Evolutionary conservation across 352 stramenopile species (phyloP), one percentile per base, ranked within the genome.

Genomic region (Phytophthora sp.): DNA sequence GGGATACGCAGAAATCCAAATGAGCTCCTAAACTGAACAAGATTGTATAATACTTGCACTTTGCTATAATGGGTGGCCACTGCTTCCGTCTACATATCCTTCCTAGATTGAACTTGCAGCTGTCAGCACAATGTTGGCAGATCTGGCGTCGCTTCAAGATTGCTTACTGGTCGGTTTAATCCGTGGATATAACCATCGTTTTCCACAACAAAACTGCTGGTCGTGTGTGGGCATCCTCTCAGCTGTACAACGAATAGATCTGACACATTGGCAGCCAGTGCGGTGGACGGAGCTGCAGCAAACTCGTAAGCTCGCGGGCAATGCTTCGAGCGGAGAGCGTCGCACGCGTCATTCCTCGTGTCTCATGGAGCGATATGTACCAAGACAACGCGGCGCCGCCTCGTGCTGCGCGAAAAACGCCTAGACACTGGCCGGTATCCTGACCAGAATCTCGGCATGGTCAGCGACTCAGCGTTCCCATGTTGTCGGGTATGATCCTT

Each of bases 221-320:
- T 46, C 26, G 5, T n/a, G 35, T 20, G 36, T 39, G 36, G 24
- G 24, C 50, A 23, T 16, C 20, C 5, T 47, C 35, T 26, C 20
- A 46, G 30, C 54, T 54, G 39, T 18, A 4, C 29, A 63, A 63
- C 55, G 55, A 42, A 42, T 63, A 55, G 55, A 55, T 55, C 55
- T 63, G 42, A 51, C 24, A 24, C 33, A 45, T 16, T n/a, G n/a
- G 33, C 21, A 46, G 46, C 6, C n/a, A 63, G 47, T n/a, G 56
- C 30, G 56, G 30, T 36, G 56, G 31, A 56, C 55, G 21, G 23
- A 27, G 3, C 30, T 39, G 47, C 44, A 21, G 33, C 49, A 55
- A 63, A 47, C 56, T 45, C n/a, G 1, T 23, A 27, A 4, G 23
- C 4, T 6, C 42, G 42, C 23, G 47, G 20, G 23, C 21, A 63